phyloP scores from a whole-genome alignment of 2,329 filamentous ascomycete genomes.

The Colletotrichum lindemuthianum region DNA sequence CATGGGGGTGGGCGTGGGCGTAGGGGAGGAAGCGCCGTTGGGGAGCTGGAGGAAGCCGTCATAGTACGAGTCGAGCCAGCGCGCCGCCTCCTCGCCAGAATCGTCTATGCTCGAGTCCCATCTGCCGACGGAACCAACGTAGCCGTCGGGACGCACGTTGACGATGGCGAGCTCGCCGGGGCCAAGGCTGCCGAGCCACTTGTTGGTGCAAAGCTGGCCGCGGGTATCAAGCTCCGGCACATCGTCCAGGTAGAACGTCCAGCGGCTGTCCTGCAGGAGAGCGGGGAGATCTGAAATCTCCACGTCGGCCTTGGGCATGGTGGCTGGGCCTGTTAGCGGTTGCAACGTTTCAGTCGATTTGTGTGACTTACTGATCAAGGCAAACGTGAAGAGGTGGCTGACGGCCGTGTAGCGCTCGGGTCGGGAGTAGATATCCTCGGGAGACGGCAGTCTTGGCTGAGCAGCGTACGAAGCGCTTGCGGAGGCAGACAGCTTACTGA shows the following conservation, averaged over 20 bases:
- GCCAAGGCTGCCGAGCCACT: conserved; percentile 72
- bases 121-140: conserved; percentile 71
- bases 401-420: conserved; percentile 75
- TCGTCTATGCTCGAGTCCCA: conserved; percentile 63
- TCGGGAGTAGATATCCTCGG: conserved; percentile 73
- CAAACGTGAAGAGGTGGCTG: conserved; percentile 76
- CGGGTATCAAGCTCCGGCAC: conserved; percentile 65
- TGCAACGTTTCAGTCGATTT: conserved; percentile 21
- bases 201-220: conserved; percentile 67
- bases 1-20: conserved; percentile 27
- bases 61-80: conserved; percentile 66
- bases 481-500: conserved; percentile 67
- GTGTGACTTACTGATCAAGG: conserved; percentile 67
- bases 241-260: conserved; percentile 79
- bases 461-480: conserved; percentile 70
- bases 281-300: conserved; percentile 73
- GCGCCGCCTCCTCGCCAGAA: conserved; percentile 61
- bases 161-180: conserved; percentile 69
- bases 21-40: conserved; percentile 22
- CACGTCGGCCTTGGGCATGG: conserved; percentile 69
- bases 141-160: conserved; percentile 78
- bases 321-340: conserved; percentile 50
- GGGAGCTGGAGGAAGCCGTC: conserved; percentile 64
- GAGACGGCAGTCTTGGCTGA: conserved; percentile 65
- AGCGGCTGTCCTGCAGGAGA: conserved; percentile 71